Base-by-base conservation (phyloP, 441 rosid genomes). In the Syzygium malaccense region DNA sequence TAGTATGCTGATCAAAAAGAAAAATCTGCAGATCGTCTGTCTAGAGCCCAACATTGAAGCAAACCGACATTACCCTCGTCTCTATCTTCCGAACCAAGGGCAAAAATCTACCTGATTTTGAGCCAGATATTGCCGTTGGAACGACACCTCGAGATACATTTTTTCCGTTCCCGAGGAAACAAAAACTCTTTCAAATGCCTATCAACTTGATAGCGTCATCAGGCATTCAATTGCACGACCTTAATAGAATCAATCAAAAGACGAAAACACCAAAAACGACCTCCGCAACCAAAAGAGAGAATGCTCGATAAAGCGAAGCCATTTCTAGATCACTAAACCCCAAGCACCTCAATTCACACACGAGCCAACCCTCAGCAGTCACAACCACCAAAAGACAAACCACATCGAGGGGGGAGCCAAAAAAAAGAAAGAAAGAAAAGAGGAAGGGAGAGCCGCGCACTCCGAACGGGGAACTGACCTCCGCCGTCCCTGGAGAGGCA, bases 401-500 rank as follows among this genome's bases (percentile, higher is more conserved):
- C 86, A 3, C 60, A 32, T 58, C 66, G 49, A 51, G 85, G 25
- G 45, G 45, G 48, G 48, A 45, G 48, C 48, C 48, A 55, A 85
- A 23, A 32, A 71, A 14, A 14, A 64, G n/a, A 85, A 8, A 2
- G 25, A n/a, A 86, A 26, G 57, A 25, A 37, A 28, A 23, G 18
- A 64, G 12, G 20, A 85, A 41, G 86, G 9, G 55, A n/a, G 48
- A 30, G 49, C 37, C 54, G 48, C 45, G 86, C 55, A 0, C 28
- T 83, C 90, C 91, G 51, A 37, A 41, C 12, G 8, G 51, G n/a
- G 58, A 85, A 85, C 87, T 48, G 57, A 94, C 96, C 97, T 92
- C 90, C 89, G 86, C 89, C 86, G 86, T 90, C 89, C 32, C 93
- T 91, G 88, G 97, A 94, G 91, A 98, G 93, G 92, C 89, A 93